A percentile compares a stretch with the other conserved stretches of the same genome.
Conservation (phyloP, 2,329 filamentous ascomycete species). For the Fusarium sp. region DNA sequence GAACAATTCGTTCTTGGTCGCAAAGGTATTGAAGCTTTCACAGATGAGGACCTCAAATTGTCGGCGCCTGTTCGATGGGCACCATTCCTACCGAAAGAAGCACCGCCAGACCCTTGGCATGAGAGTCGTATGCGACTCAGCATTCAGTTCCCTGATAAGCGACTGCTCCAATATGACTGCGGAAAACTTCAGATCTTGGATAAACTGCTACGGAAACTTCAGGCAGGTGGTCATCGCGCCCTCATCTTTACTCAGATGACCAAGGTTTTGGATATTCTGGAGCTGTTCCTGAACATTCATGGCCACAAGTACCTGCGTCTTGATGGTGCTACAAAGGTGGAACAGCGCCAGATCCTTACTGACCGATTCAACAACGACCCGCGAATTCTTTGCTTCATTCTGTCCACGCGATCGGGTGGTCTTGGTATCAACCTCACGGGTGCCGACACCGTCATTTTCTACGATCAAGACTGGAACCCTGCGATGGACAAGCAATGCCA, state of each 20-base stretch:
- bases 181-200: conserved; percentile 94
- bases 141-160: conserved; percentile 96
- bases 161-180: conserved; percentile 96
- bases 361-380: conserved; percentile 97
- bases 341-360: conserved; percentile 93
- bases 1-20: conserved; percentile 73
- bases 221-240: conserved; percentile 90
- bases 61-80: conserved; percentile 66
- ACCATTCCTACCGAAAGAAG: conserved; percentile 66
- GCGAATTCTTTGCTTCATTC: conserved; percentile 92
- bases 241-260: conserved; percentile 99
- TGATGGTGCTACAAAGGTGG: conserved; percentile 95
- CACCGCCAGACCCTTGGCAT: conserved; percentile 84
- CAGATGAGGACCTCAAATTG: conserved; percentile 66
- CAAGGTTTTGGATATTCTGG: conserved; percentile 95
- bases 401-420: conserved; percentile 93
- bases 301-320: conserved; percentile 96
- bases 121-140: conserved; percentile 91
- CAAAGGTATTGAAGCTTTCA: conserved; percentile 67
- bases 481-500: conserved; percentile 99
- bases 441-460: conserved; percentile 98
- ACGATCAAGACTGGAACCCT: conserved; percentile 99
- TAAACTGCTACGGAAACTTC: conserved; percentile 83
- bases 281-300: conserved; percentile 98
- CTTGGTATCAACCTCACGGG: conserved; percentile 96